Percentiles rank a stretch among this genome's conserved stretches.
Evolutionary conservation across 2,329 filamentous ascomycete genomes (phyloP).

Genomic region (Ceratocystis albifundus): DNA sequence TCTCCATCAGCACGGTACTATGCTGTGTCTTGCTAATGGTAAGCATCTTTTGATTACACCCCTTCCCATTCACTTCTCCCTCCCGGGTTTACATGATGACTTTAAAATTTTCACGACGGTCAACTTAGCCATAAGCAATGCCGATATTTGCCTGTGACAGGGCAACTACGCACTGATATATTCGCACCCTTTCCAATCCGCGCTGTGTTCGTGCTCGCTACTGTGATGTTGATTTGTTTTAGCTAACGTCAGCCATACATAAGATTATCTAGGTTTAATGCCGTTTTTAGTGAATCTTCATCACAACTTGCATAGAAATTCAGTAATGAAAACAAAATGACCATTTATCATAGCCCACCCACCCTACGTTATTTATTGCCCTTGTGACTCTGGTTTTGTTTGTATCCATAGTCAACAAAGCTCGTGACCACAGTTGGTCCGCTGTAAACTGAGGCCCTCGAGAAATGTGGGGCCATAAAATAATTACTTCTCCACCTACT

Average conservation of each 20-base stretch:
- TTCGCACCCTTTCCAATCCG: not conserved
- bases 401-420: too few species aligned
- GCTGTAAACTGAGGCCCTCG: too few species aligned
- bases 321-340: too few species aligned
- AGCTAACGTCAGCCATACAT: conserved; percentile 5
- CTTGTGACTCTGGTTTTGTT: too few species aligned
- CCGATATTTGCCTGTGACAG: conserved; percentile 39
- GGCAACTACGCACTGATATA: conserved; percentile 28
- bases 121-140: conserved; percentile 39
- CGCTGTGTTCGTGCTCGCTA: not conserved
- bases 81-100: conserved; percentile 30
- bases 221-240: not conserved
- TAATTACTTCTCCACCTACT: too few species aligned
- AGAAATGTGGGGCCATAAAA: too few species aligned
- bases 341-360: too few species aligned
- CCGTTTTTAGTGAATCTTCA: too few species aligned
- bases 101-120: conserved; percentile 38
- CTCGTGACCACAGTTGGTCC: too few species aligned
- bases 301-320: too few species aligned
- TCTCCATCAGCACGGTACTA: not conserved
- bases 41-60: not conserved
- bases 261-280: conserved; percentile 13
- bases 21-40: conserved; percentile 14
- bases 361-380: too few species aligned
- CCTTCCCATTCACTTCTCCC: not conserved